phyloP scores from a whole-genome alignment of 148 eudicot genomes.

The Drosera capensis region DNA sequence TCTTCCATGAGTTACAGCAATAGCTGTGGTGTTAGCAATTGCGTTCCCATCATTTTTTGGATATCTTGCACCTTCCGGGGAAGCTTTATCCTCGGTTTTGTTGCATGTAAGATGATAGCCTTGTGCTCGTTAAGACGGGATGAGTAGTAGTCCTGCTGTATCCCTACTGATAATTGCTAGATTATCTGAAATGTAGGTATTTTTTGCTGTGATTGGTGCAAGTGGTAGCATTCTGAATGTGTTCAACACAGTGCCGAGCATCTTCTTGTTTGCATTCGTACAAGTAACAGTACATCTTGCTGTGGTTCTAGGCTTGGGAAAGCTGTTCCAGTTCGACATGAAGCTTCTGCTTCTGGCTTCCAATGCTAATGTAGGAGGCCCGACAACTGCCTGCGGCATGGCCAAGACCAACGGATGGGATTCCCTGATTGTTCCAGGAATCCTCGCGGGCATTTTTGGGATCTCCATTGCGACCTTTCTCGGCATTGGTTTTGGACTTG shows the following conservation, averaged over 20 bases:
- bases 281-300: conserved; percentile 61
- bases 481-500: conserved; percentile 52
- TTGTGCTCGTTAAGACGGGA: not conserved
- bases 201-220: conserved; percentile 81
- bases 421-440: conserved; percentile 52
- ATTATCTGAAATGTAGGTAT: conserved; percentile 27
- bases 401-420: conserved; percentile 86
- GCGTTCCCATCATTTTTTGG: conserved; percentile 42
- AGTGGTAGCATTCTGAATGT: conserved; percentile 69
- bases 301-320: conserved; percentile 52
- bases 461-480: conserved; percentile 76
- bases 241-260: conserved; percentile 57
- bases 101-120: conserved; percentile 60
- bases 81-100: conserved; percentile 47
- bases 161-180: not conserved
- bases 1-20: conserved; percentile 64
- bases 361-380: conserved; percentile 84
- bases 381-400: conserved; percentile 90
- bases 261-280: conserved; percentile 60
- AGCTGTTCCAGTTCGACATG: conserved; percentile 33
- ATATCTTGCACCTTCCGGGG: conserved; percentile 72
- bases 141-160: not conserved
- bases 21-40: conserved; percentile 64
- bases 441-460: conserved; percentile 81
- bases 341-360: conserved; percentile 63